Conservation (phyloP, 441 rosid species). For the Manihot esculenta region DNA sequence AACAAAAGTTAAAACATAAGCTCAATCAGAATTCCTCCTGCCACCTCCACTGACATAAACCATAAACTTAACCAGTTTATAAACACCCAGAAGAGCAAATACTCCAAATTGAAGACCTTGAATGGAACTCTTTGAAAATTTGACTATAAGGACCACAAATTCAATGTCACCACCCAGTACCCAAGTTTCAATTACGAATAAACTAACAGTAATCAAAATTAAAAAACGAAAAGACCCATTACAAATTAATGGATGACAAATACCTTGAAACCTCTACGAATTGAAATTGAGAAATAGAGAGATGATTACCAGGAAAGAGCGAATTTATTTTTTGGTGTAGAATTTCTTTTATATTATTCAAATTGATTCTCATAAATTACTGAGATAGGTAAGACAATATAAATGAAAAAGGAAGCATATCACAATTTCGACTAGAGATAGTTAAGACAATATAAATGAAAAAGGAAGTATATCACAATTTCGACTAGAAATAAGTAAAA, state of each 20-base stretch:
- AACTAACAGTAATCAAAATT: conserved; percentile 7
- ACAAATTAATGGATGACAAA: background rate
- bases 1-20: background rate
- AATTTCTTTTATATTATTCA: too few relatives aligned
- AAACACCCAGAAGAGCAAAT: conserved; percentile 24
- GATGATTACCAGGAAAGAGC: conserved; percentile 26
- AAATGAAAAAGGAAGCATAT: too few relatives aligned
- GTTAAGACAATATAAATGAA: too few relatives aligned
- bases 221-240: conserved; percentile 16
- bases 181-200: conserved; percentile 16
- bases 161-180: conserved; percentile 29
- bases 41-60: background rate
- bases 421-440: too few relatives aligned
- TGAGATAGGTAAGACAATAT: too few relatives aligned
- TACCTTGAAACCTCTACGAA: conserved; percentile 4
- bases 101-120: conserved; percentile 20
- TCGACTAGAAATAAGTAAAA: too few relatives aligned
- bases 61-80: conserved; percentile 1
- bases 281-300: background rate
- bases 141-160: conserved; percentile 8
- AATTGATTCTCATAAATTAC: too few relatives aligned
- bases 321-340: background rate
- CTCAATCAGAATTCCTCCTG: conserved; percentile 3
- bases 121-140: background rate
- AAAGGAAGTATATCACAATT: too few relatives aligned